Conservation (phyloP, 73 alveolate genomes). For the Durusdinium trenchii region DNA sequence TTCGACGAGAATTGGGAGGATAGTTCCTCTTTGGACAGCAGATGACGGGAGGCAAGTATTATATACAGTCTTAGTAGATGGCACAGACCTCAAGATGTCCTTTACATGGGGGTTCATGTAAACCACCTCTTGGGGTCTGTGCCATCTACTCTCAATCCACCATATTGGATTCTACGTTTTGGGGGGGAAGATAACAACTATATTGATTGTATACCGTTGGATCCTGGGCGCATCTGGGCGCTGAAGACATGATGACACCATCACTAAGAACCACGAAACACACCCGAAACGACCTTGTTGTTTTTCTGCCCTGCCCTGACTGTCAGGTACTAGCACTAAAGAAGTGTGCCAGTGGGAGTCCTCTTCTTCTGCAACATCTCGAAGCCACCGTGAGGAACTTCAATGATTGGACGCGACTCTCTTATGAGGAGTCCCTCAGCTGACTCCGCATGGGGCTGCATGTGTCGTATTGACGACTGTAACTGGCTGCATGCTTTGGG, state of each 20-base stretch:
- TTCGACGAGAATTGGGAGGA: not conserved
- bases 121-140: too few relatives aligned
- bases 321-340: conserved; percentile 5
- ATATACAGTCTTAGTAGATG: not conserved
- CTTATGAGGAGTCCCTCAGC: conserved; percentile 28
- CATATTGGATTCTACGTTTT: not conserved
- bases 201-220: not conserved
- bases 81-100: too few relatives aligned
- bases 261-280: too few relatives aligned
- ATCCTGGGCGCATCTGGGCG: too few relatives aligned
- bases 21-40: not conserved
- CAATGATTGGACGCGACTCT: conserved; percentile 42
- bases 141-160: not conserved
- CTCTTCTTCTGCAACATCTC: not conserved
- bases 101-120: too few relatives aligned
- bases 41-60: not conserved
- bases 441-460: not conserved
- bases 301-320: not conserved
- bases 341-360: conserved; percentile 52
- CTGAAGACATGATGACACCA: too few relatives aligned
- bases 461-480: not conserved
- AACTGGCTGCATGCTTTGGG: too few relatives aligned
- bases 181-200: not conserved
- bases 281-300: not conserved
- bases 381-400: not conserved